Base-by-base conservation (phyloP, 345 rosid species). In the Turnera subulata region DNA sequence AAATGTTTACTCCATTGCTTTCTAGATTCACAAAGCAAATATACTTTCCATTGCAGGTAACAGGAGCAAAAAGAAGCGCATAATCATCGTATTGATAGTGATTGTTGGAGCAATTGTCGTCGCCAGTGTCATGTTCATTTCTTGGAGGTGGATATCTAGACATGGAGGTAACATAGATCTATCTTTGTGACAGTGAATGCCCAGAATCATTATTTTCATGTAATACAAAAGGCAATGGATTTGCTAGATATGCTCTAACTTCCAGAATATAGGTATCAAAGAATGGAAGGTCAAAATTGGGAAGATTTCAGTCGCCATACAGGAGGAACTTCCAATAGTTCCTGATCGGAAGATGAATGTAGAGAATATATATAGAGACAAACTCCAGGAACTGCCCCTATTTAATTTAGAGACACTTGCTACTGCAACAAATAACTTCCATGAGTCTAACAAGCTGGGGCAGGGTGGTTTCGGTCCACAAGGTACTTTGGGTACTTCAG, bases 401-500 rank as follows among this genome's bases (percentile, higher is more conserved):
- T 55, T 77, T 46, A 66, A 16, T 35, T 53, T 77, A 45, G 40
- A 56, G 52, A 38, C 52, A 53, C 20, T 71, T 26, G 56, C 59
- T 37, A 49, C 20, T 55, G 72, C 76, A 52, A 69, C 79, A 11
- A 51, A 59, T 50, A 37, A 62, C 51, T 78, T 78, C 43, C 18
- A 64, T 7, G 5, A n/a, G 2, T 26, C 23, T 14, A 71, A 63
- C 44, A 62, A 71, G 50, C 67, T 74, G 1, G 82, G 82, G 17
- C 56, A 73, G 56, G 82, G 78, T 5, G 78, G 82, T 18, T 77
- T 77, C 23, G 82, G 78, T 26, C 72, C 78, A 73, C 64, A 58
- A 17, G 77, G 82, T 74, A 68, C 16, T 37, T 55, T 15, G 57
- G 13, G 7, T n/a, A 6, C 8, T 9, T 7, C 16, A 24, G 26